Evolutionary conservation across 192 early-diverging fungal genomes (phyloP).

Genomic region (Rhizophagus sp.): DNA sequence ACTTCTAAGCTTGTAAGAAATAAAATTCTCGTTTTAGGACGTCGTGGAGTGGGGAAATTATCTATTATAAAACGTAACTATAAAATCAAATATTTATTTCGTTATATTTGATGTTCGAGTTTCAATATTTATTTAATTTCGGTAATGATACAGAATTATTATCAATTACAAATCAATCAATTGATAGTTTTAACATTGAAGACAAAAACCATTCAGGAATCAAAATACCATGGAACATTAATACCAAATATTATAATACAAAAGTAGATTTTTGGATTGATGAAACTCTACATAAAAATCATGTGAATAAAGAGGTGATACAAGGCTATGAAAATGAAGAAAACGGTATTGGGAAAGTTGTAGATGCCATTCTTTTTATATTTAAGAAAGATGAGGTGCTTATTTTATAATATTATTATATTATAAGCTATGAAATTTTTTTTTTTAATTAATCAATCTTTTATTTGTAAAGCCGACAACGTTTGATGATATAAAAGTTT

Average conservation of each 20-base stretch:
- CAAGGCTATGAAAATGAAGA: slow-evolving; percentile 38
- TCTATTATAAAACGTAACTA: slow-evolving; percentile 53
- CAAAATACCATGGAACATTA: slow-evolving; percentile 54
- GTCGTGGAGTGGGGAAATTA: slow-evolving; percentile 48
- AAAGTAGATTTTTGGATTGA: slow-evolving; percentile 67
- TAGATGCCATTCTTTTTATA: slow-evolving; percentile 67
- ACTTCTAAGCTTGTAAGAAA: slow-evolving; percentile 32
- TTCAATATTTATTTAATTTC: background rate
- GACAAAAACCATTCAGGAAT: slow-evolving; percentile 39
- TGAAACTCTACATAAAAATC: slow-evolving; percentile 41
- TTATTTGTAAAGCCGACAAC: slow-evolving; percentile 47
- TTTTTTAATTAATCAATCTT: background rate
- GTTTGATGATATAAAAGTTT: slow-evolving; percentile 55
- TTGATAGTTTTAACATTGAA: slow-evolving; percentile 20
- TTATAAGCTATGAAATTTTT: background rate
- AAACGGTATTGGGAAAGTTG: slow-evolving; percentile 46
- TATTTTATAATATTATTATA: background rate
- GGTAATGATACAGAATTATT: background rate
- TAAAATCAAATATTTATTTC: slow-evolving; percentile 6
- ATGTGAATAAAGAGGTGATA: slow-evolving; percentile 37
- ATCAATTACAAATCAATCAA: slow-evolving; percentile 17
- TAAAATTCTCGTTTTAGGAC: slow-evolving; percentile 62
- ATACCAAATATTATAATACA: slow-evolving; percentile 71
- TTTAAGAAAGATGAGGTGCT: slow-evolving; percentile 58
- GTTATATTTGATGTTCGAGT: background rate